phyloP scores from a whole-genome alignment of 176 grass and related monocot species.

The Areca catechu region DNA sequence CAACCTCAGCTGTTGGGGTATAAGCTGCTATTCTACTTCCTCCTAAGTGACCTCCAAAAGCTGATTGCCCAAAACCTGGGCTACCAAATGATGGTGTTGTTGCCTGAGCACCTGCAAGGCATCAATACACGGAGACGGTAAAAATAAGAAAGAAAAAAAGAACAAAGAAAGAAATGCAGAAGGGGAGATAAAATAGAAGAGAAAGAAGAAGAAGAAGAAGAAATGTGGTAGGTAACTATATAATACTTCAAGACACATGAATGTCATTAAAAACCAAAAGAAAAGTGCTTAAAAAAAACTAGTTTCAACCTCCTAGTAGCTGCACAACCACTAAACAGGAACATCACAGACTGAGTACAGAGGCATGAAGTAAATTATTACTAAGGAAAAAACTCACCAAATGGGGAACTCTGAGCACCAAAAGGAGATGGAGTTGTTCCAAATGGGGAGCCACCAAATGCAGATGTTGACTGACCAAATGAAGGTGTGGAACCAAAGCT shows the following conservation, averaged over 20 bases:
- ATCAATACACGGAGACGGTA: constrained; percentile 19
- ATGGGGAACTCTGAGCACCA: constrained; percentile 51
- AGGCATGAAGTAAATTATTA: too few species aligned
- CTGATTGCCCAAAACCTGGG: constrained; percentile 45
- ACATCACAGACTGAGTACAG: too few species aligned
- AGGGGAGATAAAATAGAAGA: not conserved
- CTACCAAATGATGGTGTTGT: constrained; percentile 51
- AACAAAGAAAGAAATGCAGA: constrained; percentile 9
- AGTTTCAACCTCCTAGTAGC: too few species aligned
- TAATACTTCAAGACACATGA: too few species aligned
- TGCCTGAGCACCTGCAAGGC: constrained; percentile 54
- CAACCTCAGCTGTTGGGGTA: constrained; percentile 57
- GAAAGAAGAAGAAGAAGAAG: constrained; percentile 1
- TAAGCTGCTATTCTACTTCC: constrained; percentile 67
- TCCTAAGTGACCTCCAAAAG: constrained; percentile 56
- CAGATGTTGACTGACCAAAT: constrained; percentile 50
- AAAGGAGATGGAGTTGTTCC: constrained; percentile 68
- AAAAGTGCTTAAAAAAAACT: too few species aligned
- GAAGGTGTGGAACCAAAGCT: constrained; percentile 68
- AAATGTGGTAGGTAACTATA: too few species aligned
- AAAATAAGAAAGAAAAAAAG: constrained; percentile 12
- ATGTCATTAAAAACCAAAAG: too few species aligned
- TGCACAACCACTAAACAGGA: too few species aligned
- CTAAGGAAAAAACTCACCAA: constrained; percentile 39
- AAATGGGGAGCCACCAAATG: constrained; percentile 60